Percentiles rank a stretch among this genome's conserved stretches.
Evolutionary conservation across 179 eudicot species (phyloP).

Genomic region (Silene coronaria): DNA sequence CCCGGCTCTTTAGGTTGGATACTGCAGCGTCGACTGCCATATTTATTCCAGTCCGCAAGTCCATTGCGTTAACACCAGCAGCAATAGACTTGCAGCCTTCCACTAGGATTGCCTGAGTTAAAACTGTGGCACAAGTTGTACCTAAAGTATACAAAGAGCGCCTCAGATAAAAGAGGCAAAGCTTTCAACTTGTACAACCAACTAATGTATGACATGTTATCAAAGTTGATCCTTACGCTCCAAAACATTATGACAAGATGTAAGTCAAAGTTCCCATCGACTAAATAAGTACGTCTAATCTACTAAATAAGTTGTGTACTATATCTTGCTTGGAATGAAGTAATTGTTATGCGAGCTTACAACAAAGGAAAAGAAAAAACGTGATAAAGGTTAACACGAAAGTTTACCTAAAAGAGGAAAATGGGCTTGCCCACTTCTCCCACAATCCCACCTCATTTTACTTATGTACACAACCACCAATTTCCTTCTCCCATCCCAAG

Average conservation of each 20-base stretch:
- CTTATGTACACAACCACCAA: too few relatives aligned
- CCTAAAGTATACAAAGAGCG: constrained; percentile 41
- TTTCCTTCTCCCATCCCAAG: too few relatives aligned
- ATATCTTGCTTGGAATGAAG: too few relatives aligned
- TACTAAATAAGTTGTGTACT: too few relatives aligned
- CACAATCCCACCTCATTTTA: too few relatives aligned
- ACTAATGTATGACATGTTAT: not conserved
- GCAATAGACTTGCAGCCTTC: constrained; percentile 96
- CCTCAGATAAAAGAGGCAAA: constrained; percentile 8
- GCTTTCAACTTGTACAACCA: not conserved
- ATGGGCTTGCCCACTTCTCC: too few relatives aligned
- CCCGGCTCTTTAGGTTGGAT: constrained; percentile 63
- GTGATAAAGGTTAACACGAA: too few relatives aligned
- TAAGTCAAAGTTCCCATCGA: not conserved
- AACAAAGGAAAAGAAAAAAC: too few relatives aligned
- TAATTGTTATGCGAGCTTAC: too few relatives aligned
- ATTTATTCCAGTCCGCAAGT: constrained; percentile 77
- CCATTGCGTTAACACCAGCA: constrained; percentile 87
- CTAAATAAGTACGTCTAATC: too few relatives aligned
- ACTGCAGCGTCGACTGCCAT: constrained; percentile 88
- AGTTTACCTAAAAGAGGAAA: too few relatives aligned
- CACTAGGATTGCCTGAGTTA: constrained; percentile 79
- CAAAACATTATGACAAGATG: not conserved
- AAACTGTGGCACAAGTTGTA: constrained; percentile 95
- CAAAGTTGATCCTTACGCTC: not conserved